Percentiles rank a stretch among this genome's conserved stretches.
Conservation (phyloP, 768 basidiomycete genomes). For the Boletus reticuloceps region DNA sequence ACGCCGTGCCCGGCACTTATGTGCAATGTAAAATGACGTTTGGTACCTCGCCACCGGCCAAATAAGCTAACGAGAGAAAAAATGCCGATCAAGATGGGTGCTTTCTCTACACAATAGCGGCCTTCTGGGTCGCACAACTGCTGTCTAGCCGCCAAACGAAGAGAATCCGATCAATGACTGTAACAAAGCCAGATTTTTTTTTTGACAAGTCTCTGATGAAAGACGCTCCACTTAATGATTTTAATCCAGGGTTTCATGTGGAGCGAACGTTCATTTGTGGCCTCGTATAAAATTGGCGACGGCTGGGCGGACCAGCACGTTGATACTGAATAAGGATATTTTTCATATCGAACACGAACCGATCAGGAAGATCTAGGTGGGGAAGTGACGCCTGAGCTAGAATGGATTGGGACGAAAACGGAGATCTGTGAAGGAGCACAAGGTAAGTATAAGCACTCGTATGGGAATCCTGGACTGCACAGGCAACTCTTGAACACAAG, state of each 20-base stretch:
- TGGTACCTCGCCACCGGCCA: not conserved
- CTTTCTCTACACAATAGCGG: not conserved
- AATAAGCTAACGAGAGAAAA: not conserved
- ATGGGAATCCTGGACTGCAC: not conserved
- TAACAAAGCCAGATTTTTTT: not conserved
- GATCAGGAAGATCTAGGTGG: constrained; percentile 13
- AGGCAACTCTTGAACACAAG: not conserved
- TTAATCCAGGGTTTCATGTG: constrained; percentile 2
- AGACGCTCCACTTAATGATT: not conserved
- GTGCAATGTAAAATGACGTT: not conserved
- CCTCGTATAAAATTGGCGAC: not conserved
- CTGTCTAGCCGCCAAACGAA: not conserved
- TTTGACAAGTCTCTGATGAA: not conserved
- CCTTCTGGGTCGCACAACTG: not conserved
- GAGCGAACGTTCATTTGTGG: not conserved
- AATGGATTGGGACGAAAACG: not conserved
- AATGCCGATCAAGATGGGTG: not conserved
- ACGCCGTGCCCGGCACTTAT: not conserved
- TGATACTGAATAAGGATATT: constrained; percentile 9
- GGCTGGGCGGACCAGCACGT: not conserved
- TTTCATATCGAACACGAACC: constrained; percentile 12
- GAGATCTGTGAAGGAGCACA: not conserved
- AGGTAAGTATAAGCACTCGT: constrained; percentile 1
- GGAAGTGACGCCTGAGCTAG: not conserved
- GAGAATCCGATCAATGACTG: not conserved